These are phyloP conservation scores for Eruca vesicaria DNA, from an alignment of 441 rosid species.

Conservation along the genomic window DNA sequence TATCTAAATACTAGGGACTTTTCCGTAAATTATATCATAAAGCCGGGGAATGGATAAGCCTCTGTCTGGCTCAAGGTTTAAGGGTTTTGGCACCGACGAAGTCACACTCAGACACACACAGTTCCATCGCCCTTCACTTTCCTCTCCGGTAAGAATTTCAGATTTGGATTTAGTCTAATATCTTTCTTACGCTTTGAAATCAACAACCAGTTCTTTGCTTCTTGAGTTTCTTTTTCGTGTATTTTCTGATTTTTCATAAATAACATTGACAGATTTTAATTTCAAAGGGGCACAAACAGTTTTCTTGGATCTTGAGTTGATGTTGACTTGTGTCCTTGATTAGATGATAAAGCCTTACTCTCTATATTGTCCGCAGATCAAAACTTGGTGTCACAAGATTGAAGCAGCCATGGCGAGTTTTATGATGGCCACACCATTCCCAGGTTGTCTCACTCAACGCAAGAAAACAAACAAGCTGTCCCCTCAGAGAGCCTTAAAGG, in stretches of 20 bases:
- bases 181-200: too few relatives aligned
- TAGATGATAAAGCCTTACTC: constrained; percentile 8
- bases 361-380: neutral
- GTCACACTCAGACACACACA: too few relatives aligned
- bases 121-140: neutral
- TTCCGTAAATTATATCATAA: neutral
- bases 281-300: neutral
- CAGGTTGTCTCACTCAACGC: constrained; percentile 39
- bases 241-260: too few relatives aligned
- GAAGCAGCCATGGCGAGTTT: constrained; percentile 46
- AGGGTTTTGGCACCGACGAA: too few relatives aligned
- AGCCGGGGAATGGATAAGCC: too few relatives aligned
- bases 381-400: neutral
- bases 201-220: too few relatives aligned
- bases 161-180: neutral
- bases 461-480: constrained; percentile 9
- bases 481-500: constrained; percentile 19
- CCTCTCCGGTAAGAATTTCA: neutral
- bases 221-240: too few relatives aligned
- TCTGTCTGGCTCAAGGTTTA: too few relatives aligned
- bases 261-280: neutral
- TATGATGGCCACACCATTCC: constrained; percentile 40
- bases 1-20: neutral
- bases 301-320: neutral
- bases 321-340: neutral